phyloP scores from a whole-genome alignment of 495 filamentous ascomycete species.

The Talaromyces nanjingensis region DNA sequence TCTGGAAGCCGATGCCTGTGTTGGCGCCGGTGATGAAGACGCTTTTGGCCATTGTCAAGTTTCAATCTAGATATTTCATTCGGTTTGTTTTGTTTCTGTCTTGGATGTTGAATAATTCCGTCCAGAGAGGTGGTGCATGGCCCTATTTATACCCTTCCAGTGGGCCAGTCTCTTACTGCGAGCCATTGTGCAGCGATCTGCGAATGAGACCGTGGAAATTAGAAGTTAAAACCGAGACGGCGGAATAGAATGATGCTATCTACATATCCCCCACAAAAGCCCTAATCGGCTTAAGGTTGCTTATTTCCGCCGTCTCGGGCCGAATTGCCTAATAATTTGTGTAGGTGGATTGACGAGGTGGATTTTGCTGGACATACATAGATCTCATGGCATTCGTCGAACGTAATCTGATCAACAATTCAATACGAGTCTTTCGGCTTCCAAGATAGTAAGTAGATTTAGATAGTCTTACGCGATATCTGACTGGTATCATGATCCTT shows the following conservation, averaged over 20 bases:
- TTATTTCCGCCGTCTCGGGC: not conserved
- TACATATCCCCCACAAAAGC: not conserved
- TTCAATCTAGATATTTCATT: not conserved
- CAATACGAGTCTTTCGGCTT: not conserved
- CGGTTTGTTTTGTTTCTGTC: too few relatives aligned
- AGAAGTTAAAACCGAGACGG: not conserved
- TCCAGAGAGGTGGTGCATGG: not conserved
- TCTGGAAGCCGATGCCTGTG: constrained; percentile 44
- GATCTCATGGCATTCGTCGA: not conserved
- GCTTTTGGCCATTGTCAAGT: constrained; percentile 7
- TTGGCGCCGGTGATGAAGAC: constrained; percentile 31
- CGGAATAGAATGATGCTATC: not conserved
- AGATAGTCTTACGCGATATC: not conserved
- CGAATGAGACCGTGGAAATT: not conserved
- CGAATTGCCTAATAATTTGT: not conserved
- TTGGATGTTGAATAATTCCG: not conserved
- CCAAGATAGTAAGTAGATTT: not conserved
- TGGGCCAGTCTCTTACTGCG: not conserved
- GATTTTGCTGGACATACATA: not conserved
- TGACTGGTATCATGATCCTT: not conserved
- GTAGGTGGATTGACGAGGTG: not conserved
- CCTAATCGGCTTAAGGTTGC: not conserved
- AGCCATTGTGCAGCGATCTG: not conserved
- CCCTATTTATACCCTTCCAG: not conserved
- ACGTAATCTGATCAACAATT: not conserved